Evolutionary conservation across 1,284 basidiomycete genomes (phyloP), one percentile per base, ranked within the genome.

Genomic region (Ganoderma boninense): DNA sequence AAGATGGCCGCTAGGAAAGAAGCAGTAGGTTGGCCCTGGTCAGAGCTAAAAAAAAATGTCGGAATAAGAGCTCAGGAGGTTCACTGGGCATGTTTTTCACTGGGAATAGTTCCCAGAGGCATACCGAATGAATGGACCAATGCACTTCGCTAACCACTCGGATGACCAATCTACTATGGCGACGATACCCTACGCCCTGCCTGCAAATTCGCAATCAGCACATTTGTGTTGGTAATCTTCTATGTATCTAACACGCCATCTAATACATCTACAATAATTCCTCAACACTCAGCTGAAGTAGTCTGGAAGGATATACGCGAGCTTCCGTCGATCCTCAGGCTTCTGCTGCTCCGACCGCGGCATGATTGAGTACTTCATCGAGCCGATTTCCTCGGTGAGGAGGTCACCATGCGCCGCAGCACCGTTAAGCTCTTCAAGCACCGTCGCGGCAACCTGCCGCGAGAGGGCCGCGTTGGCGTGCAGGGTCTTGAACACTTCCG

Each of bases 401-500:
- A 90, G 80, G 62, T 87, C 84, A 29, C 88, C 78, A 77, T 84
- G 71, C 11, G 80, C 78, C 10, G 90, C 87, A 23, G 88, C 89
- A 0, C 84, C 81, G 76, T 95, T 90, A 6, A 98, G 86, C 26
- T 92, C 92, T 62, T 95, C 93, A 43, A 98, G 87, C 68, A 98
- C 87, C 11, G 89, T 87, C 0, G 89, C 92, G 0, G 94, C 89
- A 46, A 94, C 92, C 67, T 86, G 84, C 69, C 95, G 91, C 23
- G 95, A 93, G 4, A 94, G 94, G 32, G 91, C 88, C 0, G 96
- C 96, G 79, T 99, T 99, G 26, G 89, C 88, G 73, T 92, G 87
- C 42, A 98, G 89, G 0, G 93, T 96, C 82, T 95, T 94, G 85
- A 97, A 87, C 40, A 98, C 96, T 75, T 96, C 94, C 7, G 94